Evolutionary conservation across 345 rosid species (phyloP).

Genomic region (Draba incana): DNA sequence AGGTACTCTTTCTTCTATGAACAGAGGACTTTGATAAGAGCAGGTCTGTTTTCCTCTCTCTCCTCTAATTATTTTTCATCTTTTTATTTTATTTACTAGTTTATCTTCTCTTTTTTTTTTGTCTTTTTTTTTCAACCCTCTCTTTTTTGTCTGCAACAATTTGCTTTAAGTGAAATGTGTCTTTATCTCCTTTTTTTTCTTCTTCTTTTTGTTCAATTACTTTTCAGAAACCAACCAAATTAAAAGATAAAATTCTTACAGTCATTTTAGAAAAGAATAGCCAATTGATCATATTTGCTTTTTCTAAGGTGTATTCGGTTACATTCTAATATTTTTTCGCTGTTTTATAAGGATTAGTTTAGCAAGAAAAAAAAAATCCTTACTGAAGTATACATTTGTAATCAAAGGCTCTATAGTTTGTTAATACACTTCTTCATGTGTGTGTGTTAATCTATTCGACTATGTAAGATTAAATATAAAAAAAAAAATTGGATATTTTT

Average conservation of each 20-base stretch:
- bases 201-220: slow-evolving; percentile 35
- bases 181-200: slow-evolving; percentile 43
- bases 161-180: slow-evolving; percentile 45
- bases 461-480: no score
- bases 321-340: not conserved
- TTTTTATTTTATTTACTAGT: slow-evolving; percentile 1
- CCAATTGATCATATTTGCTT: slow-evolving; percentile 10
- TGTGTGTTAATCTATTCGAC: not conserved
- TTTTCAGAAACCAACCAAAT: slow-evolving; percentile 38
- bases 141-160: slow-evolving; percentile 43
- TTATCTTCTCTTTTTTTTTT: slow-evolving; percentile 9
- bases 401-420: no score
- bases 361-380: not conserved
- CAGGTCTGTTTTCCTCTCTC: slow-evolving; percentile 24
- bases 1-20: slow-evolving; percentile 41
- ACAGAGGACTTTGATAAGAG: slow-evolving; percentile 38
- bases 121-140: slow-evolving; percentile 37
- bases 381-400: not conserved
- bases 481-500: not conserved
- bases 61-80: slow-evolving; percentile 5
- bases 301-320: slow-evolving; percentile 14
- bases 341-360: not conserved
- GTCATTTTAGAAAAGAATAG: slow-evolving; percentile 2
- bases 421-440: no score
- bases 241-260: slow-evolving; percentile 14